Evolutionary conservation across 768 basidiomycete species (phyloP).

Genomic region (Suillus variegatus): DNA sequence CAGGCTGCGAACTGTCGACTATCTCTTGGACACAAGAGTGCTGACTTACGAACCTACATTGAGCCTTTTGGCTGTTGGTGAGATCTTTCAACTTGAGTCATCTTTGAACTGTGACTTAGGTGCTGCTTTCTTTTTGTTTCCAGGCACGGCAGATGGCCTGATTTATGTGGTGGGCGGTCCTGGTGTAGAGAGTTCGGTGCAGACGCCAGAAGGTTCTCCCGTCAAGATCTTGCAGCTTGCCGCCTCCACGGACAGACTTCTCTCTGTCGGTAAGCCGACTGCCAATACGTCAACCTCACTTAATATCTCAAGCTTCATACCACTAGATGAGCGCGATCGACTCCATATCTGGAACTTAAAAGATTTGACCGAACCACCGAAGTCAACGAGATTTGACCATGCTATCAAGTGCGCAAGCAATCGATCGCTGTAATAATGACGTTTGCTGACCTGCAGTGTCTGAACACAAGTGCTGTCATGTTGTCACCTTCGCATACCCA

Average conservation of each 20-base stretch:
- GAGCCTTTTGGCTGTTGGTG: constrained; percentile 64
- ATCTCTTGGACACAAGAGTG: constrained; percentile 50
- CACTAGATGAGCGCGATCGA: constrained; percentile 51
- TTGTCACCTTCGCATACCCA: constrained; percentile 73
- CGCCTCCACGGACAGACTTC: constrained; percentile 49
- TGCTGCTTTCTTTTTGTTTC: not conserved
- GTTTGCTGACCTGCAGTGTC: not conserved
- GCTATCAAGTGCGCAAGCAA: constrained; percentile 36
- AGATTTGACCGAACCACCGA: constrained; percentile 50
- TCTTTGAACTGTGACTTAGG: not conserved
- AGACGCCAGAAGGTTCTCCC: constrained; percentile 43
- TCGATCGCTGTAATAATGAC: not conserved
- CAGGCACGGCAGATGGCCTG: constrained; percentile 65
- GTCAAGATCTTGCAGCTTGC: constrained; percentile 69
- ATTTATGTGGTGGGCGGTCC: constrained; percentile 70
- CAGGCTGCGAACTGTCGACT: constrained; percentile 48
- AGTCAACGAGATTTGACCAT: constrained; percentile 50
- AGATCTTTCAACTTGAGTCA: constrained; percentile 11
- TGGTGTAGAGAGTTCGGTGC: constrained; percentile 56
- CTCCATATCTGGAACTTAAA: constrained; percentile 65
- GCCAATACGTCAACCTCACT: not conserved
- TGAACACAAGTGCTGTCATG: constrained; percentile 45
- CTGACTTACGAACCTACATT: constrained; percentile 61
- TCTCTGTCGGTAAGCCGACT: constrained; percentile 57
- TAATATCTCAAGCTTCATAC: not conserved